Evolutionary conservation across 2,329 filamentous ascomycete species (phyloP).

Genomic region (Pestalotiopsis sp.): DNA sequence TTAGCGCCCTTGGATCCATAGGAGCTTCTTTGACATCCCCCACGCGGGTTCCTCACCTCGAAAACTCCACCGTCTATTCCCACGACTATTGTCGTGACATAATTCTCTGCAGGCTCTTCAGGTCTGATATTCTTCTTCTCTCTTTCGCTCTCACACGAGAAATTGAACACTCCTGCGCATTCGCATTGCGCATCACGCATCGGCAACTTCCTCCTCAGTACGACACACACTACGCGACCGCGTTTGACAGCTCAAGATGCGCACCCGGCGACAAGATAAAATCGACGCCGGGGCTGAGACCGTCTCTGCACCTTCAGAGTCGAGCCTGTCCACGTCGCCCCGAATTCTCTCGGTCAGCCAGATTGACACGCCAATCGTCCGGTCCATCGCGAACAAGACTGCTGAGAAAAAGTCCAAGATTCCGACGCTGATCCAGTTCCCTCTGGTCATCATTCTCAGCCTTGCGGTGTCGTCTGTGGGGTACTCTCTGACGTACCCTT

Average conservation of each 20-base stretch:
- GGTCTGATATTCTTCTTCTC: neutral
- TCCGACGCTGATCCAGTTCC: constrained; percentile 51
- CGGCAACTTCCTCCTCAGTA: neutral
- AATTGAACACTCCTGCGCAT: neutral
- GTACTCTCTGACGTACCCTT: constrained; percentile 62
- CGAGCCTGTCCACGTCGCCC: constrained; percentile 5
- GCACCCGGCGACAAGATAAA: constrained; percentile 17
- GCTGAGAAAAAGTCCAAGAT: constrained; percentile 35
- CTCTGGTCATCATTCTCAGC: constrained; percentile 54
- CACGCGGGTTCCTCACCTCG: neutral
- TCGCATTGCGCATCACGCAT: neutral
- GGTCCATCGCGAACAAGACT: constrained; percentile 3
- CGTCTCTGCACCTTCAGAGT: neutral
- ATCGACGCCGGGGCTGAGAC: constrained; percentile 2
- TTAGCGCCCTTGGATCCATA: constrained; percentile 4
- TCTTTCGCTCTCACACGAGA: neutral
- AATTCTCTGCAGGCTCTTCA: neutral
- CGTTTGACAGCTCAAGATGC: constrained; percentile 11
- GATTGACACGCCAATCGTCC: neutral
- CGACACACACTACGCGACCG: neutral
- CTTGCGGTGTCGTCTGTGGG: constrained; percentile 66
- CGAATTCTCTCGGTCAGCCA: constrained; percentile 1
- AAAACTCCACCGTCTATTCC: constrained; percentile 4
- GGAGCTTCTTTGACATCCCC: neutral
- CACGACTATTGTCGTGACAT: neutral